Conservation (phyloP, 352 stramenopile species). For the Globisporangium lucens region DNA sequence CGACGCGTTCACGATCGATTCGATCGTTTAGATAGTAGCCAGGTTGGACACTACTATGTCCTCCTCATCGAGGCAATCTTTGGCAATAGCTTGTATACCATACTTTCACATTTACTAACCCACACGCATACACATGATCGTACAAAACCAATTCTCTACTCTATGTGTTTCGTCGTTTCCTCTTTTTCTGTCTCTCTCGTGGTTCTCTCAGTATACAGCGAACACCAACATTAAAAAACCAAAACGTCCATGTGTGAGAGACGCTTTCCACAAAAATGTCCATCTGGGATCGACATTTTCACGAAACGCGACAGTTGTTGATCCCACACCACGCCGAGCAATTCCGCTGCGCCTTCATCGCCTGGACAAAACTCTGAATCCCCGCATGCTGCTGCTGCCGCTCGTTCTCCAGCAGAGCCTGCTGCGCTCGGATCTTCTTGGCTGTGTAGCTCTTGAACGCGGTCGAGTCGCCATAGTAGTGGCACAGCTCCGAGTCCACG, state of each 20-base stretch:
- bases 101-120: constrained; percentile 1
- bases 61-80: background rate
- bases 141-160: constrained; percentile 7
- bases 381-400: constrained; percentile 18
- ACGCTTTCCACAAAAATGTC: background rate
- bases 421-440: constrained; percentile 38
- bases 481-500: constrained; percentile 62
- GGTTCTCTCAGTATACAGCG: background rate
- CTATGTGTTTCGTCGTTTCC: background rate
- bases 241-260: background rate
- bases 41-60: background rate
- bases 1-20: constrained; percentile 31
- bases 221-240: background rate
- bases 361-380: constrained; percentile 7
- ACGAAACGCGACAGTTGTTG: constrained; percentile 12
- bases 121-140: background rate
- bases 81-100: constrained; percentile 10
- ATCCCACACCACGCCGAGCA: constrained; percentile 22
- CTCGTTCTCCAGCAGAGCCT: constrained; percentile 16
- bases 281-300: background rate
- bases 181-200: background rate
- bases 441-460: constrained; percentile 63
- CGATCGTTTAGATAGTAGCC: background rate
- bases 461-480: constrained; percentile 75
- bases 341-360: constrained; percentile 23